These are phyloP conservation scores for Auricularia heimuer DNA, from an alignment of 768 basidiomycete species.

Conservation along the genomic window DNA sequence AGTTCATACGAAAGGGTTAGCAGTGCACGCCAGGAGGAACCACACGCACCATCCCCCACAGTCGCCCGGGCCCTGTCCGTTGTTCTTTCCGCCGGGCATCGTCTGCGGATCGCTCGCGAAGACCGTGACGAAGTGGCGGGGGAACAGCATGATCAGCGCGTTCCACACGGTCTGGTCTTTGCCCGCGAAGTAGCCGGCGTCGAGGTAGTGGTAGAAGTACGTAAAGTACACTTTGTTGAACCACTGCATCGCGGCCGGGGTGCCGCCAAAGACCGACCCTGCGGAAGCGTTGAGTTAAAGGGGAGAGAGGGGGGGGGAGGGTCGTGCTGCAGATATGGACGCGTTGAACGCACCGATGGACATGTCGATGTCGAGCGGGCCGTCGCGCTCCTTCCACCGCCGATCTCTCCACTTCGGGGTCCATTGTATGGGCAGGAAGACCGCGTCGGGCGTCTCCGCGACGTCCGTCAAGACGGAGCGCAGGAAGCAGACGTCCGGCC, in stretches of 20 bases:
- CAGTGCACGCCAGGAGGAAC: not conserved
- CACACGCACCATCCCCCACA: not conserved
- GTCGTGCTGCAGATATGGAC: not conserved
- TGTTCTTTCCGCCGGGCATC: not conserved
- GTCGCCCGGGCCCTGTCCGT: not conserved
- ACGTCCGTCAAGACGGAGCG: slow-evolving; percentile 31
- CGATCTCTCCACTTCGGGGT: slow-evolving; percentile 23
- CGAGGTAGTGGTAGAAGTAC: slow-evolving; percentile 43
- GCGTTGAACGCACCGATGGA: slow-evolving; percentile 35
- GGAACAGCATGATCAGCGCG: slow-evolving; percentile 34
- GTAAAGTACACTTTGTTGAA: slow-evolving; percentile 36
- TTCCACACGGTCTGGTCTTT: slow-evolving; percentile 51
- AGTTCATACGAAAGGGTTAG: not conserved
- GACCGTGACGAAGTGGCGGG: slow-evolving; percentile 35
- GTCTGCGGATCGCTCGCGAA: slow-evolving; percentile 22
- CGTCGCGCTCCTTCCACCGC: slow-evolving; percentile 36
- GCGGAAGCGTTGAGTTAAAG: not conserved
- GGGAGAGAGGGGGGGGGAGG: not conserved
- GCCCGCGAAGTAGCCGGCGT: slow-evolving; percentile 37
- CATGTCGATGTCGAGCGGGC: slow-evolving; percentile 41
- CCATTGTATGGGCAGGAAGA: slow-evolving; percentile 38
- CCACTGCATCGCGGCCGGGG: slow-evolving; percentile 35
- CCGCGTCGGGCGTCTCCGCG: slow-evolving; percentile 17
- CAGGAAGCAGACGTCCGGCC: slow-evolving; percentile 38
- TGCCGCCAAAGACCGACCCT: slow-evolving; percentile 52